These are phyloP conservation scores for Aspergillus luchuensis DNA, from an alignment of 2,329 filamentous ascomycete genomes.

Conservation along the genomic window DNA sequence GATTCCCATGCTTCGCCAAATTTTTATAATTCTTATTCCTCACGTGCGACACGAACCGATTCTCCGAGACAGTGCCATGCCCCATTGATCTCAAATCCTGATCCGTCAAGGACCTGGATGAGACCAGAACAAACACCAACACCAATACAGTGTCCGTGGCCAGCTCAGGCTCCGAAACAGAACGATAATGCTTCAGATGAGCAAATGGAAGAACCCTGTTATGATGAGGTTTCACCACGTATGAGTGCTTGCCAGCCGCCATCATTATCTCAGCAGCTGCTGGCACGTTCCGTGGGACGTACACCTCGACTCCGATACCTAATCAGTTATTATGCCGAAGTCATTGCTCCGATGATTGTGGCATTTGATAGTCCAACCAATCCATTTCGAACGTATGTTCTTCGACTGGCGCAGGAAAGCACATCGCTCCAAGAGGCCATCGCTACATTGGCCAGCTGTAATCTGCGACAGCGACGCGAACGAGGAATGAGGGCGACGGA, in stretches of 20 bases:
- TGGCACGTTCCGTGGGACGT: conserved; percentile 56
- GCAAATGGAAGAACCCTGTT: background rate
- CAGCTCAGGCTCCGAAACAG: background rate
- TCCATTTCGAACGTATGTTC: conserved; percentile 80
- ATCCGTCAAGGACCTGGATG: background rate
- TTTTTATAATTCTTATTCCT: background rate
- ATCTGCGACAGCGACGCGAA: conserved; percentile 76
- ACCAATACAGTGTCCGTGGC: conserved; percentile 2
- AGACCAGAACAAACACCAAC: background rate
- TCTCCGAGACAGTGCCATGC: background rate
- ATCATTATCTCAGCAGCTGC: conserved; percentile 40
- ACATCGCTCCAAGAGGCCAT: conserved; percentile 89
- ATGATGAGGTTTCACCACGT: conserved; percentile 15
- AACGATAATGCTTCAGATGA: conserved; percentile 8
- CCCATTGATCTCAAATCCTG: background rate
- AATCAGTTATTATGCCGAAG: conserved; percentile 90
- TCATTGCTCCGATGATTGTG: conserved; percentile 88
- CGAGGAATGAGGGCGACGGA: conserved; percentile 57
- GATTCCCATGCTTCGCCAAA: background rate
- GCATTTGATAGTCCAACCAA: conserved; percentile 85
- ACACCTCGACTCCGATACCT: conserved; percentile 82
- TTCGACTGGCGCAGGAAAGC: conserved; percentile 75
- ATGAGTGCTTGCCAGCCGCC: conserved; percentile 28
- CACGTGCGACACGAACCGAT: background rate
- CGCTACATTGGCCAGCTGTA: conserved; percentile 84